Base-by-base conservation (phyloP, 2,329 filamentous ascomycete genomes). In the Reticulascus tulasneorum region DNA sequence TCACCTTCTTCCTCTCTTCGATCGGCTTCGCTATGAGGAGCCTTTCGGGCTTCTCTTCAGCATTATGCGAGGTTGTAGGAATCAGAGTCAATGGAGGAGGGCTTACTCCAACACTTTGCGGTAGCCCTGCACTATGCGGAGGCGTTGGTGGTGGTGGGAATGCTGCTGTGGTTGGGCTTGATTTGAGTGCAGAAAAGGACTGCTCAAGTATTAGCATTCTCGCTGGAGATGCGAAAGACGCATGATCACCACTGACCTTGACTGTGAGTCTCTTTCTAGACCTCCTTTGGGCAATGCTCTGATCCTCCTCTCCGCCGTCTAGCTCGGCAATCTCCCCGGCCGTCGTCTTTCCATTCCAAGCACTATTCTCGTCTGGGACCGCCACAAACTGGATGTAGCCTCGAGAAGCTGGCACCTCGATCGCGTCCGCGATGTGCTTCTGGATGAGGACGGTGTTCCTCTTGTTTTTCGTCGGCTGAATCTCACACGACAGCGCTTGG, bases 401-500 rank as follows among this genome's bases (percentile, higher is more conserved):
- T 24, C 86, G 75, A 1, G 76, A 67, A 0, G 80, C 59, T 0
- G 69, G 51, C 4, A 94, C 85, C 3, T 77, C 75, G 1, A 94
- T 67, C 1, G 79, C 70, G 17, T 87, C 82, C 11, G 79, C 71
- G 58, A 95, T 74, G 55, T 85, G 82, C n/a, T 69, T 71, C 54
- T 93, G 86, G 4, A 94, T 75, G 13, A 94, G 63, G n/a, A 74
- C 71, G 1, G 86, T 79, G 57, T 91, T 93, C 44, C 87, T 79
- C 56, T 85, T 84, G 63, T 95, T 95, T 34, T 79, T 86, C 4
- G 79, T 75, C 0, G 85, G 77, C 42, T 82, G 80, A 38, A 93
- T 65, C 46, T 86, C 74, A 9, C 70, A 70, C 2, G 84, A 72
- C 9, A 93, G 68, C 1, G 86, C 81, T 23, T 75, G 82, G 40